These are phyloP conservation scores for Cubamyces sp. DNA, from an alignment of 768 basidiomycete species.

Conservation along the genomic window DNA sequence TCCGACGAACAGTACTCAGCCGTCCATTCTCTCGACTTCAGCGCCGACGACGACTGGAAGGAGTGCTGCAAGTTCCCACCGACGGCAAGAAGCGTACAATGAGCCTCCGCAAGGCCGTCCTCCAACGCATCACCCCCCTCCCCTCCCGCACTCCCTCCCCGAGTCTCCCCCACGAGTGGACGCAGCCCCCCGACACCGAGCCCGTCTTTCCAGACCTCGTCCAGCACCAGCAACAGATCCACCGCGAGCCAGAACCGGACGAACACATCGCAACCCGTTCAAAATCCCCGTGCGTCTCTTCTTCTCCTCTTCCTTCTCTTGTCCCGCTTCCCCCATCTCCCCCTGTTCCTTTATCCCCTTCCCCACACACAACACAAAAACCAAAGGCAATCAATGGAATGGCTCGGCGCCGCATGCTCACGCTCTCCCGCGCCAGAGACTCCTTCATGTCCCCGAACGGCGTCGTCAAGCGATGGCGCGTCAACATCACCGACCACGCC, in stretches of 20 bases:
- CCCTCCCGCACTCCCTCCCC: constrained; percentile 24
- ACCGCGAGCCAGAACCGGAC: constrained; percentile 19
- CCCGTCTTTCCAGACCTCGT: constrained; percentile 12
- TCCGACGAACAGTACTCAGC: not conserved
- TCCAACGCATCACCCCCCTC: constrained; percentile 25
- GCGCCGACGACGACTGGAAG: no score
- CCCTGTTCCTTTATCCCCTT: not conserved
- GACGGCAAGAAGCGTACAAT: constrained; percentile 7
- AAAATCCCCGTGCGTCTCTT: constrained; percentile 22
- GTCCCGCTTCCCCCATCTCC: not conserved
- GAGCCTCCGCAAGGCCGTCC: constrained; percentile 29
- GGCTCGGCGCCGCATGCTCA: constrained; percentile 8
- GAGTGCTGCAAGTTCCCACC: not conserved
- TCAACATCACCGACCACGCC: constrained; percentile 22
- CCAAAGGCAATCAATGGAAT: not conserved
- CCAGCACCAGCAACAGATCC: not conserved
- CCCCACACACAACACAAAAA: not conserved
- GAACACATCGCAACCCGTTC: constrained; percentile 17
- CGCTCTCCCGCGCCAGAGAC: constrained; percentile 15
- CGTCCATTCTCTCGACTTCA: not conserved
- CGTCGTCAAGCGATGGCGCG: constrained; percentile 27
- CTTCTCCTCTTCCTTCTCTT: not conserved
- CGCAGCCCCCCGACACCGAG: constrained; percentile 19
- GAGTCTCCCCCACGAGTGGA: constrained; percentile 23
- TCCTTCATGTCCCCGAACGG: constrained; percentile 20